These are phyloP conservation scores for Epichloe aotearoae DNA, from an alignment of 2,329 filamentous ascomycete genomes.

Conservation along the genomic window DNA sequence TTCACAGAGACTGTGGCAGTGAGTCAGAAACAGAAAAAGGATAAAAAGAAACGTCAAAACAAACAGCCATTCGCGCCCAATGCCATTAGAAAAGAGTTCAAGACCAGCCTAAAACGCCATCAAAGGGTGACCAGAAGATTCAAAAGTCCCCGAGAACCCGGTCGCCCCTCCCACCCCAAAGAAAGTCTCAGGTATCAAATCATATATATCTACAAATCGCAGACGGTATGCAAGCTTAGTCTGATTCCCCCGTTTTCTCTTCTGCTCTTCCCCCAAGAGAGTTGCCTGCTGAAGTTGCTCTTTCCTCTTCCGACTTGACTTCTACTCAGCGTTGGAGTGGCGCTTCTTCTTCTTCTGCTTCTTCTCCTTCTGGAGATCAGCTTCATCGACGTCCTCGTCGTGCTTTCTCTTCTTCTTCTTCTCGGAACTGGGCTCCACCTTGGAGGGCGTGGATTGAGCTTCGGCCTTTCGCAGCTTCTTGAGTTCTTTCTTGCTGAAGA, in stretches of 20 bases:
- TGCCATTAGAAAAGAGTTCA: conserved; percentile 10
- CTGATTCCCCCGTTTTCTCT: conserved; percentile 1
- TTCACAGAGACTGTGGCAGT: neutral
- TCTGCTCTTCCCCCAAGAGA: neutral
- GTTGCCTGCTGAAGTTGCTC: neutral
- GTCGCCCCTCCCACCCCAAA: neutral
- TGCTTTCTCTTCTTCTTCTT: conserved; percentile 61
- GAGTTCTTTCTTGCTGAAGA: conserved; percentile 62
- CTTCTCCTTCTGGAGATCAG: conserved; percentile 44
- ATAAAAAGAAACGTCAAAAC: neutral
- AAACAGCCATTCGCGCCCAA: conserved; percentile 20
- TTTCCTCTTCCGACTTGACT: neutral
- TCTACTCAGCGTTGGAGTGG: conserved; percentile 16
- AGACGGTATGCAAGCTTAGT: conserved; percentile 7
- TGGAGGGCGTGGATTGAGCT: conserved; percentile 31
- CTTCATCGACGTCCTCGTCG: conserved; percentile 53
- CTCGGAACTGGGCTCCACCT: conserved; percentile 17
- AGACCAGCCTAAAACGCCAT: conserved; percentile 21
- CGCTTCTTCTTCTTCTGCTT: conserved; percentile 38
- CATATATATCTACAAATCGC: conserved; percentile 11
- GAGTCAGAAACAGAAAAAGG: neutral
- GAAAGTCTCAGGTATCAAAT: conserved; percentile 19
- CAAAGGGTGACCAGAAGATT: conserved; percentile 15
- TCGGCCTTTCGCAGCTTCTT: conserved; percentile 58
- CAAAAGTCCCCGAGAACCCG: neutral